Conservation (phyloP, 2,329 filamentous ascomycete species). For the Phaeophleospora eucalypticola region DNA sequence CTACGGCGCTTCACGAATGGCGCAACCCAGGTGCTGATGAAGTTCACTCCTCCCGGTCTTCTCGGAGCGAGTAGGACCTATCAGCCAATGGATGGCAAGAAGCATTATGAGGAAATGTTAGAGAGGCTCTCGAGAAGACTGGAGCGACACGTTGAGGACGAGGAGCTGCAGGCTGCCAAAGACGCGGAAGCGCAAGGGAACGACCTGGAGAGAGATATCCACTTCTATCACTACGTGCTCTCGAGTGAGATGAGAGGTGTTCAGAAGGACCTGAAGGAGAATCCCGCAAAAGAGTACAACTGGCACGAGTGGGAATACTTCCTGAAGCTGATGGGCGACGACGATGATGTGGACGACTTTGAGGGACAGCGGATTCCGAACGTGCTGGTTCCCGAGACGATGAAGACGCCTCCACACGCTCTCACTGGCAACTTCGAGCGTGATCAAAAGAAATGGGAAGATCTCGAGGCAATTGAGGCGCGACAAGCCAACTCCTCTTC, state of each 20-base stretch:
- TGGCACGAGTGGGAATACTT: constrained; percentile 45
- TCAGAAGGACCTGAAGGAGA: constrained; percentile 39
- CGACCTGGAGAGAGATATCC: constrained; percentile 43
- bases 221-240: constrained; percentile 50
- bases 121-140: constrained; percentile 24
- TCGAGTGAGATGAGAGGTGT: constrained; percentile 42
- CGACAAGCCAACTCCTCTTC: not conserved
- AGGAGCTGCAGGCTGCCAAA: constrained; percentile 35
- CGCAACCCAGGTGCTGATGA: constrained; percentile 9
- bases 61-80: constrained; percentile 15
- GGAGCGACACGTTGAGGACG: constrained; percentile 37
- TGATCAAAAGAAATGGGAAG: not conserved
- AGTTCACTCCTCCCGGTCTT: constrained; percentile 16
- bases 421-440: not conserved
- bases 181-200: constrained; percentile 37
- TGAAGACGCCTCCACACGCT: not conserved
- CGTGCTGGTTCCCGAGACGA: constrained; percentile 3
- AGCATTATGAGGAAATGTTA: constrained; percentile 21
- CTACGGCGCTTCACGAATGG: constrained; percentile 5
- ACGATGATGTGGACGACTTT: constrained; percentile 35
- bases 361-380: constrained; percentile 13
- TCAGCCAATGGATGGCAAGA: constrained; percentile 13
- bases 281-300: constrained; percentile 34
- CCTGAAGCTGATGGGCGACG: constrained; percentile 45
- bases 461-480: not conserved